Percentiles rank a stretch among this genome's conserved stretches.
These are phyloP conservation scores for Fusarium tanahbumbuense DNA, from an alignment of 2,329 filamentous ascomycete species.

Conservation along the genomic window DNA sequence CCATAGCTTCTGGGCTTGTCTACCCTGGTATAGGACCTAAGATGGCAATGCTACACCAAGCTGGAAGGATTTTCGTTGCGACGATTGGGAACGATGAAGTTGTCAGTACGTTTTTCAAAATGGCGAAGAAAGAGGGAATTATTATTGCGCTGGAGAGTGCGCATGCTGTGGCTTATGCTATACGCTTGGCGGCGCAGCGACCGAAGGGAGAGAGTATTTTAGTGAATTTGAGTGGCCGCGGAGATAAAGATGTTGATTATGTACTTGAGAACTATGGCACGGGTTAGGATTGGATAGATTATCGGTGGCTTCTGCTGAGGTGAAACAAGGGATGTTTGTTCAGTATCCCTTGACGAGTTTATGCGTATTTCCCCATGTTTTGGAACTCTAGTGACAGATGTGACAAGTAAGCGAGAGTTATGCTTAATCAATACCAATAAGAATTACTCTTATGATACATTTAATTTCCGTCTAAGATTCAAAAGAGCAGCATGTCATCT, in stretches of 20 bases:
- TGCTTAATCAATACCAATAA: too few species aligned
- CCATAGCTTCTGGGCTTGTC: constrained; percentile 4
- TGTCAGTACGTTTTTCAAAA: not conserved
- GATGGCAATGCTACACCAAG: constrained; percentile 11
- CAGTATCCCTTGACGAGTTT: not conserved
- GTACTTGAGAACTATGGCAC: constrained; percentile 5
- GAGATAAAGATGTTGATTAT: constrained; percentile 19
- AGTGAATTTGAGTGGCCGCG: constrained; percentile 2
- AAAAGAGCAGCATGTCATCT: not conserved
- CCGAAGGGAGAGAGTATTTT: not conserved
- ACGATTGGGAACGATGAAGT: not conserved
- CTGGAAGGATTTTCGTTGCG: not conserved
- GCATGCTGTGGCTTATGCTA: constrained; percentile 10
- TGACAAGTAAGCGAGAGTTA: too few species aligned
- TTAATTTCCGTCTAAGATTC: too few species aligned
- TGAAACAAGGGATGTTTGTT: not conserved
- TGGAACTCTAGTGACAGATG: not conserved
- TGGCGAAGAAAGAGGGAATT: constrained; percentile 5
- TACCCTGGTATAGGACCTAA: constrained; percentile 1
- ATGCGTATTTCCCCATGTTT: not conserved
- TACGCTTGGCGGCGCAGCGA: not conserved
- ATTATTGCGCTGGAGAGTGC: constrained; percentile 15
- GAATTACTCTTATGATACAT: too few species aligned
- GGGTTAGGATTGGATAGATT: not conserved
- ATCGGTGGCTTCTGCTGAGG: not conserved